Evolutionary conservation across 331 rosid species (phyloP).

Genomic region (Rosa hybrid): DNA sequence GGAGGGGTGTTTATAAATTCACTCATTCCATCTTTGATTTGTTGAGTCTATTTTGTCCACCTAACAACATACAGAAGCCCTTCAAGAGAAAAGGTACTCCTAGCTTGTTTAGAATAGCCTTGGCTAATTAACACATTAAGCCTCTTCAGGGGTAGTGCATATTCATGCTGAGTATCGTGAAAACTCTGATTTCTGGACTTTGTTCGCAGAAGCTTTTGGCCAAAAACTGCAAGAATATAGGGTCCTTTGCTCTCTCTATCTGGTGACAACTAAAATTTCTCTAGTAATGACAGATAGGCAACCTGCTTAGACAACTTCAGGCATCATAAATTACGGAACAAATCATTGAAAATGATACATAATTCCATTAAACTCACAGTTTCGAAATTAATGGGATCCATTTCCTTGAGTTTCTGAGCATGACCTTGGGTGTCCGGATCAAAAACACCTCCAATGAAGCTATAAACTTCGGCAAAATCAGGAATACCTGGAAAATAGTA

Average conservation of each 20-base stretch:
- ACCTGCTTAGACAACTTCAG: neutral
- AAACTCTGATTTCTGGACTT: slow-evolving; percentile 1
- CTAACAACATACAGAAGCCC: neutral
- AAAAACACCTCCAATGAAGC: slow-evolving; percentile 91
- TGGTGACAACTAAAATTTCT: neutral
- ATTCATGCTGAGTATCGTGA: neutral
- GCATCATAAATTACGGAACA: neutral
- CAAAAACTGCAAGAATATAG: slow-evolving; percentile 2
- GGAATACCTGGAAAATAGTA: slow-evolving; percentile 64
- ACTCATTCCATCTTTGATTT: neutral
- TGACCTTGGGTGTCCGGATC: slow-evolving; percentile 83
- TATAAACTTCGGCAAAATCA: slow-evolving; percentile 86
- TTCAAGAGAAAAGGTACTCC: neutral
- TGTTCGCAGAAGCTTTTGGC: neutral
- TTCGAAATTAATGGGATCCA: slow-evolving; percentile 97
- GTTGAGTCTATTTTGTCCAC: neutral
- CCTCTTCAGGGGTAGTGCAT: neutral
- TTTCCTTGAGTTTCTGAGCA: slow-evolving; percentile 85
- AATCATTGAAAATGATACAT: slow-evolving; percentile 18
- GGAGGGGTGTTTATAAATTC: neutral
- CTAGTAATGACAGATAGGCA: neutral
- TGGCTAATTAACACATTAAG: neutral
- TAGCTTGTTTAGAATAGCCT: neutral
- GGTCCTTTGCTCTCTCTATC: neutral
- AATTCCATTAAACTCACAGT: slow-evolving; percentile 66